Percentiles rank a stretch among this genome's conserved stretches.
phyloP scores from a whole-genome alignment of 495 filamentous ascomycete genomes.

The Oleoguttula mirabilis region DNA sequence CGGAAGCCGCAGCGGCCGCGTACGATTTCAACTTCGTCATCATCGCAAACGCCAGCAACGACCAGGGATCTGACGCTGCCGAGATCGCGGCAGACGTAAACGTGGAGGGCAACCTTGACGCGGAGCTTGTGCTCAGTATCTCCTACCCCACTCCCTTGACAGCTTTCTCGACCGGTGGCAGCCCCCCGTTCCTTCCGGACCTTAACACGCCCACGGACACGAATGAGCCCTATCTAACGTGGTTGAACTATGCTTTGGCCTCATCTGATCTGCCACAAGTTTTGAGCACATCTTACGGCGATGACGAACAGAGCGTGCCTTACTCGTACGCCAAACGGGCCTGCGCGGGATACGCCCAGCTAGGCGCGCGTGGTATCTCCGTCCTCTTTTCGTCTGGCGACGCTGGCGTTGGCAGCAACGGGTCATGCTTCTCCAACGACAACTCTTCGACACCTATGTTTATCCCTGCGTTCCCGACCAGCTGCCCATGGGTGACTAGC shows the following conservation, averaged over 20 bases:
- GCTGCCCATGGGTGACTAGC: constrained; percentile 29
- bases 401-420: constrained; percentile 24
- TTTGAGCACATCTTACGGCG: constrained; percentile 33
- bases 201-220: constrained; percentile 26
- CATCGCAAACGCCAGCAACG: constrained; percentile 31
- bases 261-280: constrained; percentile 25
- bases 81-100: constrained; percentile 22
- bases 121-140: constrained; percentile 31
- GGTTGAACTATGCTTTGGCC: constrained; percentile 27
- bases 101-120: constrained; percentile 38
- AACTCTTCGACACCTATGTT: constrained; percentile 25
- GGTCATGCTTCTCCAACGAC: constrained; percentile 25
- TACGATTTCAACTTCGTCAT: constrained; percentile 33
- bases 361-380: constrained; percentile 28
- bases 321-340: constrained; percentile 25
- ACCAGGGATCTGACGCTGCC: constrained; percentile 27
- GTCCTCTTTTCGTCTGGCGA: constrained; percentile 31
- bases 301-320: constrained; percentile 30
- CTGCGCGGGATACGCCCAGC: constrained; percentile 27
- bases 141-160: constrained; percentile 21
- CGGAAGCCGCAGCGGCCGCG: constrained; percentile 35
- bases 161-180: constrained; percentile 29
- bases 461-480: constrained; percentile 27
- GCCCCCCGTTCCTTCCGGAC: constrained; percentile 29
- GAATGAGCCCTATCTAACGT: constrained; percentile 30